Evolutionary conservation across 164 flowering plant species (phyloP).

Genomic region (Tetracentron sinense): DNA sequence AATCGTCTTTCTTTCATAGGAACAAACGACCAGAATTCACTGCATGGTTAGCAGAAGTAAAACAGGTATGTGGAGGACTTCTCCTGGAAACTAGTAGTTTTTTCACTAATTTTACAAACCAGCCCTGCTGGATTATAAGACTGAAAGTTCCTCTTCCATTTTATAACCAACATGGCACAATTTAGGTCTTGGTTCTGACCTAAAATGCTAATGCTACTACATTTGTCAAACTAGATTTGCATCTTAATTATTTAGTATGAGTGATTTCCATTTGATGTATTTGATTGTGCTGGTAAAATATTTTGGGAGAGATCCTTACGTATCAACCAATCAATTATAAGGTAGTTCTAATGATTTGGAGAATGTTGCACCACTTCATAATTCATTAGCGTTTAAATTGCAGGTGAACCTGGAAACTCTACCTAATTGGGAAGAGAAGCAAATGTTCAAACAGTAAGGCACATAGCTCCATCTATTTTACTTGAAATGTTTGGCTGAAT

Average conservation of each 20-base stretch:
- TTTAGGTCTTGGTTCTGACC: no score
- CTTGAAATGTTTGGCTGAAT: conserved; percentile 3
- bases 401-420: conserved; percentile 90
- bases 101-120: no score
- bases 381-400: conserved; percentile 9
- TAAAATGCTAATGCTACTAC: no score
- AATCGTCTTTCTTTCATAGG: conserved; percentile 39
- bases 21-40: conserved; percentile 94
- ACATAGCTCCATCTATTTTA: neutral
- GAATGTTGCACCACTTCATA: conserved; percentile 2
- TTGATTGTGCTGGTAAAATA: neutral
- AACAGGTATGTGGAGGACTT: conserved; percentile 82
- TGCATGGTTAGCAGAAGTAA: conserved; percentile 93
- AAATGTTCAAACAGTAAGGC: conserved; percentile 84
- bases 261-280: neutral
- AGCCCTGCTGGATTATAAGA: no score
- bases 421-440: conserved; percentile 94
- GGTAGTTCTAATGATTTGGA: neutral
- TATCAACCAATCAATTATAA: neutral
- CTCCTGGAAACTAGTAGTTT: no score
- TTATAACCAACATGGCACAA: no score
- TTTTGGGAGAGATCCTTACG: neutral
- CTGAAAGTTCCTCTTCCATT: no score
- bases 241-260: no score
- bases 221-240: no score